A percentile compares a stretch with the other conserved stretches of the same genome.
phyloP scores from a whole-genome alignment of 129 eudicot species.

The Logfia minima region DNA sequence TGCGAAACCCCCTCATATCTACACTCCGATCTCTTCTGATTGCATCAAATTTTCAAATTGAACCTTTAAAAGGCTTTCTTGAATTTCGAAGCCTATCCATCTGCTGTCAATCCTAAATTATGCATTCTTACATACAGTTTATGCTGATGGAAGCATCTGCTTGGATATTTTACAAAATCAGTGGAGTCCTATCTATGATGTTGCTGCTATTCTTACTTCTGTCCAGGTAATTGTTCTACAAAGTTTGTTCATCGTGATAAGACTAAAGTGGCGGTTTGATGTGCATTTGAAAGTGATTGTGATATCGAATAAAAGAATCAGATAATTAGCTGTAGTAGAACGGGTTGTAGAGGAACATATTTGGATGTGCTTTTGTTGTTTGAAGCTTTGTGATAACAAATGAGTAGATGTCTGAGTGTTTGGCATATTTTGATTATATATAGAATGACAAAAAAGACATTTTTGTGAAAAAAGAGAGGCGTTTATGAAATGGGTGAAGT shows the following conservation, averaged over 20 bases:
- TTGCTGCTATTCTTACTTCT: slow-evolving; percentile 57
- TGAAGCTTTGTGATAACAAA: not conserved
- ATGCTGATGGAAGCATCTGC: slow-evolving; percentile 68
- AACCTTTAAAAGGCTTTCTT: not conserved
- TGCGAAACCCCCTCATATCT: not conserved
- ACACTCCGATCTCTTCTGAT: not conserved
- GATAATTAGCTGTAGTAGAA: not conserved
- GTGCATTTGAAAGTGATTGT: slow-evolving; percentile 3
- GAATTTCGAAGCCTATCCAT: slow-evolving; percentile 5
- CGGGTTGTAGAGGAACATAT: not conserved
- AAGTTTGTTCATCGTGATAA: not conserved
- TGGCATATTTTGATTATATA: not conserved
- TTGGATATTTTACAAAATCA: slow-evolving; percentile 65
- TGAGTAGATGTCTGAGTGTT: not conserved
- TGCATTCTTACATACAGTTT: slow-evolving; percentile 33
- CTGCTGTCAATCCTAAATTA: not conserved
- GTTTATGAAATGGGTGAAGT: not conserved
- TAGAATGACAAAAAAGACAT: not conserved
- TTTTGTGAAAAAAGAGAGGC: not conserved
- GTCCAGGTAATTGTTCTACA: slow-evolving; percentile 38
- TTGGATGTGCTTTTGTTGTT: not conserved
- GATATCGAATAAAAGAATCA: not conserved
- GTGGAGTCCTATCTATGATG: slow-evolving; percentile 56
- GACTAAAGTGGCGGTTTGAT: not conserved
- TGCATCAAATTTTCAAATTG: not conserved